A percentile compares a stretch with the other conserved stretches of the same genome.
Evolutionary conservation across 176 grass and related monocot species (phyloP).

Genomic region (Cenchrus fungigraminus): DNA sequence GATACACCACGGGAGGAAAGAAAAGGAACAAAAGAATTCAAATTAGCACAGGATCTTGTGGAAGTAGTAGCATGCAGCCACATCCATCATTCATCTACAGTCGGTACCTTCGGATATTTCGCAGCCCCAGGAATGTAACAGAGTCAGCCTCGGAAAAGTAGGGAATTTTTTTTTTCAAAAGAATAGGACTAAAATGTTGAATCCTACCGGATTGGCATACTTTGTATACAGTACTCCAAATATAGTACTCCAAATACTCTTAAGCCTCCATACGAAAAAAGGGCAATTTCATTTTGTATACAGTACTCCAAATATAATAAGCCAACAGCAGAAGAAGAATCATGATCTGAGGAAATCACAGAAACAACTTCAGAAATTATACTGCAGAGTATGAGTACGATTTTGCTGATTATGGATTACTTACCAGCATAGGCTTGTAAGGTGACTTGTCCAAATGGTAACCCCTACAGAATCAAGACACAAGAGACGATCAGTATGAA

Average conservation of each 20-base stretch:
- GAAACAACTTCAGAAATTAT: constrained; percentile 30
- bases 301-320: constrained; percentile 60
- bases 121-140: background rate
- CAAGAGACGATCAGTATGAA: background rate
- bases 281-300: constrained; percentile 41
- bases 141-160: background rate
- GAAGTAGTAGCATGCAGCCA: background rate
- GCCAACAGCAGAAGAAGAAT: constrained; percentile 61
- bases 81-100: background rate
- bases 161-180: background rate
- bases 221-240: background rate
- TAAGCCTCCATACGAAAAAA: background rate
- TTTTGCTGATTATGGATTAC: constrained; percentile 24
- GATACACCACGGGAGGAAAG: background rate
- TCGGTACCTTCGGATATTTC: background rate
- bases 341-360: constrained; percentile 55
- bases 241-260: background rate
- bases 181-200: background rate
- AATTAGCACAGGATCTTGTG: background rate
- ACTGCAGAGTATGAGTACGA: background rate
- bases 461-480: constrained; percentile 49
- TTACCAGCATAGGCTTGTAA: constrained; percentile 70
- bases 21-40: constrained; percentile 13
- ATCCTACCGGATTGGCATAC: background rate
- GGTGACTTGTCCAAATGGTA: constrained; percentile 58